Percentiles rank a stretch among this genome's conserved stretches.
phyloP scores from a whole-genome alignment of 108 stramenopile species.

The Skeletonema costatum region DNA sequence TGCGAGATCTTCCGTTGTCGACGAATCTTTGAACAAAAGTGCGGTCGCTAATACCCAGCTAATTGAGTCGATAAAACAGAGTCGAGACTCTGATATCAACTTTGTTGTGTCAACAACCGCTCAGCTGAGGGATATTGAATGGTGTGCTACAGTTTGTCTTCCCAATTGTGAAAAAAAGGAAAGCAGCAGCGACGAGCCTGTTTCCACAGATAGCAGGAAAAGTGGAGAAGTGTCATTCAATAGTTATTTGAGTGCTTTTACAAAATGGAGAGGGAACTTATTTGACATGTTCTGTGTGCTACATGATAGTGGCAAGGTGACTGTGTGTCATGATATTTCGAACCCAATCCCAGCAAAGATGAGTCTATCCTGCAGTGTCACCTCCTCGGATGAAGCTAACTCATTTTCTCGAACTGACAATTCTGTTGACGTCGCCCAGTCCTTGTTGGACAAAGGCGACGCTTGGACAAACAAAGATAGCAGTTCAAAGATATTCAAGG shows the following conservation, averaged over 20 bases:
- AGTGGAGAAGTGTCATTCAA: background rate
- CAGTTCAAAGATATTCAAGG: conserved; percentile 2
- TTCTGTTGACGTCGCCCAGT: conserved; percentile 11
- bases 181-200: background rate
- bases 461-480: conserved; percentile 21
- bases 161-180: background rate
- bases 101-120: conserved; percentile 15
- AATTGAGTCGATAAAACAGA: conserved; percentile 4
- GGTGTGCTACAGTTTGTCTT: conserved; percentile 28
- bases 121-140: conserved; percentile 41
- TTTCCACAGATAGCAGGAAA: background rate
- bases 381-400: conserved; percentile 1
- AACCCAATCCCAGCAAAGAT: background rate
- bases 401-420: background rate
- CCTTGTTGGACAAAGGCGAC: conserved; percentile 13
- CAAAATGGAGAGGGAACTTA: conserved; percentile 17
- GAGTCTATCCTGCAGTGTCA: background rate
- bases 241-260: conserved; percentile 29
- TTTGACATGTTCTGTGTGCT: background rate
- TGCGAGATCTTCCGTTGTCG: background rate
- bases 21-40: conserved; percentile 5
- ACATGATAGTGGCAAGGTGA: conserved; percentile 18
- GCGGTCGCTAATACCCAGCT: background rate
- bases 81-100: conserved; percentile 21
- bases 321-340: background rate